These are phyloP conservation scores for Lachancea cidri DNA, from an alignment of 805 yeast genomes.

Conservation along the genomic window DNA sequence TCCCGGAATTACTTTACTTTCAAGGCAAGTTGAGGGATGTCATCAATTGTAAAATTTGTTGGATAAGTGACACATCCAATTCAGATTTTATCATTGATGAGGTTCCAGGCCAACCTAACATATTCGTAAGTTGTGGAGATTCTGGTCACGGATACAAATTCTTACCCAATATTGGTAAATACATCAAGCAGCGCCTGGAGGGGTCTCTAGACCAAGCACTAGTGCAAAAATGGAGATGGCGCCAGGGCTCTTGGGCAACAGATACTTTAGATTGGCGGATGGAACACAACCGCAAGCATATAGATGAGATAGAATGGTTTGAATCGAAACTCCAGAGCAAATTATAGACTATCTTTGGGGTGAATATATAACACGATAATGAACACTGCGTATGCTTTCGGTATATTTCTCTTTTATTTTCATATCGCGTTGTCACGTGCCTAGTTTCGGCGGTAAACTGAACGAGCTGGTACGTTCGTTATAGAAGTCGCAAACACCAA, in stretches of 20 bases:
- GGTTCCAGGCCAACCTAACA: conserved; percentile 31
- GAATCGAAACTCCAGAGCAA: not conserved
- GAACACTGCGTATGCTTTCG: too few species aligned
- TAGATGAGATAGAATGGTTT: conserved; percentile 3
- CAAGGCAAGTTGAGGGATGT: conserved; percentile 24
- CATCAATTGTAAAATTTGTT: conserved; percentile 34
- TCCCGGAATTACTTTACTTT: conserved; percentile 38
- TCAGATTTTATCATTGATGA: conserved; percentile 39
- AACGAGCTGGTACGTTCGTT: too few species aligned
- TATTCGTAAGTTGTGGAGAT: conserved; percentile 44
- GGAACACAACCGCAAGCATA: conserved; percentile 6
- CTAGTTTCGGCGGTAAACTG: too few species aligned
- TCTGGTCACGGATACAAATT: conserved; percentile 46
- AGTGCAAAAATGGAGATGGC: conserved; percentile 33
- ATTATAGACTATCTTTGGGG: not conserved
- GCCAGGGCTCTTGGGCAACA: conserved; percentile 9
- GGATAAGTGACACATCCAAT: conserved; percentile 40
- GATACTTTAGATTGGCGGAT: conserved; percentile 11
- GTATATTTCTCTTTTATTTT: too few species aligned
- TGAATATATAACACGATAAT: too few species aligned
- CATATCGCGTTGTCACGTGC: too few species aligned
- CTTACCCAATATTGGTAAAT: conserved; percentile 43
- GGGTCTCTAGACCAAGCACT: conserved; percentile 24
- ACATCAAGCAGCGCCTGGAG: conserved; percentile 34
- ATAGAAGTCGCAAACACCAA: too few species aligned